Percentiles rank a stretch among this genome's conserved stretches.
Conservation (phyloP, 768 basidiomycete genomes). For the Cantharellus anzutake region DNA sequence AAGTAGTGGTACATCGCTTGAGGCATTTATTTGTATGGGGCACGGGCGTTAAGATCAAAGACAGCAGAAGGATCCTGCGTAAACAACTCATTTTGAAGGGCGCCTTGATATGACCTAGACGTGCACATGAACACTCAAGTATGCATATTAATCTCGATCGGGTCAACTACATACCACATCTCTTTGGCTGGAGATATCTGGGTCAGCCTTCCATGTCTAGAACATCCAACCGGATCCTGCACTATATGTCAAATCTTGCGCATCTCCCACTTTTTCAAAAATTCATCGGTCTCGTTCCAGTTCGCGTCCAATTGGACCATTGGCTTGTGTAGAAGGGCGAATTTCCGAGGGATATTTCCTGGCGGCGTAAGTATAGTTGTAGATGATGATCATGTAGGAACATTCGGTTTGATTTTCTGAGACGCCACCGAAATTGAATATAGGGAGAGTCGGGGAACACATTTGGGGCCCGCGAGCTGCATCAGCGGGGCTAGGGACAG, state of each 20-base stretch:
- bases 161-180: no score
- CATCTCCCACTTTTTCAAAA: slow-evolving; percentile 1
- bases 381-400: neutral
- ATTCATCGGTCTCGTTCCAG: neutral
- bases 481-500: slow-evolving; percentile 45
- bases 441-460: slow-evolving; percentile 69
- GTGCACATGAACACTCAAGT: no score
- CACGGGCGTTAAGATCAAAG: no score
- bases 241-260: slow-evolving; percentile 1
- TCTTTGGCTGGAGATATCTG: neutral
- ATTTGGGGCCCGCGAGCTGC: slow-evolving; percentile 47
- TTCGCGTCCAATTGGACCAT: neutral
- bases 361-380: neutral
- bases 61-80: no score
- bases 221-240: slow-evolving; percentile 1
- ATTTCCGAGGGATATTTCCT: neutral
- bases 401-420: neutral
- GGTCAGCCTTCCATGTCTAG: neutral
- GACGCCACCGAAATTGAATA: slow-evolving; percentile 24
- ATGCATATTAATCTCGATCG: no score
- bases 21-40: no score
- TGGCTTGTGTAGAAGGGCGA: neutral
- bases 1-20: no score
- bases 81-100: no score
- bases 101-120: no score